phyloP scores from a whole-genome alignment of 2,329 filamentous ascomycete species.

The Helotiales sp. region DNA sequence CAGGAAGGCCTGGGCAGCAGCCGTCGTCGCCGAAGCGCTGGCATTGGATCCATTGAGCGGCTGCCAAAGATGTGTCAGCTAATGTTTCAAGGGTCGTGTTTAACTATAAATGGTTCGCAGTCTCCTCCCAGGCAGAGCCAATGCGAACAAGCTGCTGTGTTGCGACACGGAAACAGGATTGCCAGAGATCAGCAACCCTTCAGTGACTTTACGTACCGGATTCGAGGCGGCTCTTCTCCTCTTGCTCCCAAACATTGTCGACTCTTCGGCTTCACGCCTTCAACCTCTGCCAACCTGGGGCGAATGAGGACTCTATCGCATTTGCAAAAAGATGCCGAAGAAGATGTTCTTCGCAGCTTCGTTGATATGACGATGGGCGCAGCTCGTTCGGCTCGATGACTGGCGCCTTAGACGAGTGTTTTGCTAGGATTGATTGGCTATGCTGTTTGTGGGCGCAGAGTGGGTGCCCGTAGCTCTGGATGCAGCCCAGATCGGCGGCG shows the following conservation, averaged over 20 bases:
- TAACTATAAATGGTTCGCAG: slow-evolving; percentile 4
- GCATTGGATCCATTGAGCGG: slow-evolving; percentile 62
- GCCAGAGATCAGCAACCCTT: slow-evolving; percentile 7
- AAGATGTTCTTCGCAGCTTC: slow-evolving; percentile 4
- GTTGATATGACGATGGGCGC: slow-evolving; percentile 16
- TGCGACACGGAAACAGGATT: slow-evolving; percentile 18
- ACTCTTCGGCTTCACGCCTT: slow-evolving; percentile 20
- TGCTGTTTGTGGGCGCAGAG: background rate
- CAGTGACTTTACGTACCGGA: slow-evolving; percentile 39
- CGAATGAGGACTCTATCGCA: slow-evolving; percentile 35
- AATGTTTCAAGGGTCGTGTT: slow-evolving; percentile 5
- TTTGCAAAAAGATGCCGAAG: slow-evolving; percentile 19
- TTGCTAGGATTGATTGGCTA: slow-evolving; percentile 7
- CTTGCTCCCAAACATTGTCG: slow-evolving; percentile 37
- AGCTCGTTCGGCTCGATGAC: slow-evolving; percentile 6
- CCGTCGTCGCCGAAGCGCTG: slow-evolving; percentile 73
- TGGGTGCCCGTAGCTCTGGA: background rate
- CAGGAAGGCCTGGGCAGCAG: slow-evolving; percentile 79
- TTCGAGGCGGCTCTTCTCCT: slow-evolving; percentile 42
- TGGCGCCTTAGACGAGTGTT: slow-evolving; percentile 16
- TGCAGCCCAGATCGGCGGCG: background rate
- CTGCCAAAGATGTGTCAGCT: slow-evolving; percentile 42
- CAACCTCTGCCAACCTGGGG: slow-evolving; percentile 36
- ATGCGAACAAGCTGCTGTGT: slow-evolving; percentile 22
- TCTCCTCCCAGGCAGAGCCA: slow-evolving; percentile 8